Evolutionary conservation across 2,329 filamentous ascomycete genomes (phyloP).

Genomic region (Knoxdaviesia proteae): DNA sequence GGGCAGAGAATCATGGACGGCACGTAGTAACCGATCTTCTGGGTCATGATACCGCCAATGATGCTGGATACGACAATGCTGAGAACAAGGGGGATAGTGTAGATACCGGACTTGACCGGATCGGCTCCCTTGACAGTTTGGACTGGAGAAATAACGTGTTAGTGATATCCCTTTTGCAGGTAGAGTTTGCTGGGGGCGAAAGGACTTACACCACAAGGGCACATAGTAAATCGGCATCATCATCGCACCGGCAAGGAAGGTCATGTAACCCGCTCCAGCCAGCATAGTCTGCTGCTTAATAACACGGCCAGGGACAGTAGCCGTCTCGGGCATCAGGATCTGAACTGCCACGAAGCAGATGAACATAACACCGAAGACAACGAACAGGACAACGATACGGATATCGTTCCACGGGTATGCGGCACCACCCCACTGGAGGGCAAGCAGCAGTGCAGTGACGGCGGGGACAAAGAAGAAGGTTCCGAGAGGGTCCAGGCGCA

Average conservation of each 20-base stretch:
- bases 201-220: constrained; percentile 30
- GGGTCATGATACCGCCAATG: constrained; percentile 24
- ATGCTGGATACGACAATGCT: constrained; percentile 31
- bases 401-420: constrained; percentile 29
- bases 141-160: constrained; percentile 15
- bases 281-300: constrained; percentile 34
- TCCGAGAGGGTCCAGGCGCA: constrained; percentile 35
- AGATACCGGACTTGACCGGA: constrained; percentile 32
- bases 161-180: constrained; percentile 3
- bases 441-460: constrained; percentile 37
- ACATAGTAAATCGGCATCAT: constrained; percentile 32
- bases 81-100: constrained; percentile 34
- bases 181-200: not conserved
- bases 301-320: constrained; percentile 33
- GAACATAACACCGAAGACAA: constrained; percentile 24
- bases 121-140: constrained; percentile 32
- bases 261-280: constrained; percentile 21
- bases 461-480: constrained; percentile 38
- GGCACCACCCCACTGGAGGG: constrained; percentile 41
- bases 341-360: constrained; percentile 29
- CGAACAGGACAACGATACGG: constrained; percentile 31
- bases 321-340: constrained; percentile 29
- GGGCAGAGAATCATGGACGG: constrained; percentile 32
- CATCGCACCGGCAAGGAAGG: constrained; percentile 28
- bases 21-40: constrained; percentile 37